Evolutionary conservation across 2,329 filamentous ascomycete genomes (phyloP).

Genomic region (Thelonectria rubi): DNA sequence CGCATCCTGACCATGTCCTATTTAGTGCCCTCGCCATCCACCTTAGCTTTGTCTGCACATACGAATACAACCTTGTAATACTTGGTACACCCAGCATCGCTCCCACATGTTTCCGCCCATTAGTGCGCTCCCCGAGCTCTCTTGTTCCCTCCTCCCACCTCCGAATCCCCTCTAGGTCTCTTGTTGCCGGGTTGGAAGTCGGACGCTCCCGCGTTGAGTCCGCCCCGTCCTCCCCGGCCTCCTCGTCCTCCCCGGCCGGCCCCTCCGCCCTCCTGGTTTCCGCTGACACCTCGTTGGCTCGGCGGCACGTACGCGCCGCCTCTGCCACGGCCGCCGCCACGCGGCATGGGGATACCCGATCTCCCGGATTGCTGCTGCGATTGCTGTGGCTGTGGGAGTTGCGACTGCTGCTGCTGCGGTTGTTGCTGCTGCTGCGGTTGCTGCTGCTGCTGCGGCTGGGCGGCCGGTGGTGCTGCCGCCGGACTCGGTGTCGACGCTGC

Average conservation of each 20-base stretch:
- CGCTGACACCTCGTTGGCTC: constrained; percentile 48
- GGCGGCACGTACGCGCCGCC: constrained; percentile 51
- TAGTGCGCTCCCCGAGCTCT: constrained; percentile 53
- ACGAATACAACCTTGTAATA: constrained; percentile 39
- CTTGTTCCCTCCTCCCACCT: constrained; percentile 54
- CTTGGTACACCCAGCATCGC: constrained; percentile 25
- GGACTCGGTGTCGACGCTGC: constrained; percentile 26
- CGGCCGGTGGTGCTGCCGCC: not conserved
- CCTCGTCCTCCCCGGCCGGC: constrained; percentile 53
- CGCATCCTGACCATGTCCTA: constrained; percentile 23
- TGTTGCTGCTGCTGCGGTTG: constrained; percentile 31
- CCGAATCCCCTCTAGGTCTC: constrained; percentile 63
- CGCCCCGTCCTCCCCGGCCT: constrained; percentile 52
- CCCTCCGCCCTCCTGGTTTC: constrained; percentile 48
- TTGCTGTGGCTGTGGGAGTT: constrained; percentile 35
- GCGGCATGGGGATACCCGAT: constrained; percentile 54
- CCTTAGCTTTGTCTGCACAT: constrained; percentile 17
- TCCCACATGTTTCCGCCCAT: constrained; percentile 23
- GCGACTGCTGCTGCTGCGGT: constrained; percentile 29
- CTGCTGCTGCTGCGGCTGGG: constrained; percentile 32
- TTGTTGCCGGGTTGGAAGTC: constrained; percentile 69
- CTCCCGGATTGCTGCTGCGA: constrained; percentile 35
- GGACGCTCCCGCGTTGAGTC: constrained; percentile 60
- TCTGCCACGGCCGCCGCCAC: constrained; percentile 52
- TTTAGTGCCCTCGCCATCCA: constrained; percentile 22